Percentiles rank a stretch among this genome's conserved stretches.
These are phyloP conservation scores for Cordyceps pruinosa DNA, from an alignment of 2,329 filamentous ascomycete genomes.

Conservation along the genomic window DNA sequence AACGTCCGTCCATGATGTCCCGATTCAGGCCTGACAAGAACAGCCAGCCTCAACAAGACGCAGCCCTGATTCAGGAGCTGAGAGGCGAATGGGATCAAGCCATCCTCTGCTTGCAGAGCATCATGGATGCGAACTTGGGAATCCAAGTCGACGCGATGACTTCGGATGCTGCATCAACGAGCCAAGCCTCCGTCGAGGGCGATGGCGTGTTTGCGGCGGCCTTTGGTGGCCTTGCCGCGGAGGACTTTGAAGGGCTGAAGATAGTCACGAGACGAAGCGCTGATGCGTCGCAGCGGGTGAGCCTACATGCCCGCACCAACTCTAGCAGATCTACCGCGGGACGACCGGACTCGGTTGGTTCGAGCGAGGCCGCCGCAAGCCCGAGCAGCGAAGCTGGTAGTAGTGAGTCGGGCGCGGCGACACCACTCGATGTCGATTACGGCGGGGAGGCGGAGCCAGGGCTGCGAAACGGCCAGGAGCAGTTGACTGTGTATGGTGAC, in stretches of 20 bases:
- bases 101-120: slow-evolving; percentile 25
- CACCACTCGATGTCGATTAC: slow-evolving; percentile 29
- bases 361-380: slow-evolving; percentile 30
- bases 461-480: background rate
- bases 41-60: slow-evolving; percentile 21
- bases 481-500: slow-evolving; percentile 17
- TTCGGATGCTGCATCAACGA: slow-evolving; percentile 16
- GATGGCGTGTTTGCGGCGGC: slow-evolving; percentile 25
- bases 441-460: background rate
- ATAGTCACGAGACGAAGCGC: slow-evolving; percentile 5
- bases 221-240: slow-evolving; percentile 32
- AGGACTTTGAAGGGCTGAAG: slow-evolving; percentile 24
- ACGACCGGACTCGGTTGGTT: slow-evolving; percentile 26
- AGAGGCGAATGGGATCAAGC: slow-evolving; percentile 34
- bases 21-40: slow-evolving; percentile 27
- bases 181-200: slow-evolving; percentile 14
- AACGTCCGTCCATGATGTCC: slow-evolving; percentile 29
- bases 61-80: slow-evolving; percentile 30
- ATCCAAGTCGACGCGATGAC: slow-evolving; percentile 19
- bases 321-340: slow-evolving; percentile 16
- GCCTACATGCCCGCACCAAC: slow-evolving; percentile 13
- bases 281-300: slow-evolving; percentile 12
- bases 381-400: slow-evolving; percentile 30
- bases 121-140: slow-evolving; percentile 30
- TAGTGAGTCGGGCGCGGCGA: slow-evolving; percentile 28